Percentiles rank a stretch among this genome's conserved stretches.
phyloP scores from a whole-genome alignment of 352 stramenopile genomes.

The Pythium volutum region DNA sequence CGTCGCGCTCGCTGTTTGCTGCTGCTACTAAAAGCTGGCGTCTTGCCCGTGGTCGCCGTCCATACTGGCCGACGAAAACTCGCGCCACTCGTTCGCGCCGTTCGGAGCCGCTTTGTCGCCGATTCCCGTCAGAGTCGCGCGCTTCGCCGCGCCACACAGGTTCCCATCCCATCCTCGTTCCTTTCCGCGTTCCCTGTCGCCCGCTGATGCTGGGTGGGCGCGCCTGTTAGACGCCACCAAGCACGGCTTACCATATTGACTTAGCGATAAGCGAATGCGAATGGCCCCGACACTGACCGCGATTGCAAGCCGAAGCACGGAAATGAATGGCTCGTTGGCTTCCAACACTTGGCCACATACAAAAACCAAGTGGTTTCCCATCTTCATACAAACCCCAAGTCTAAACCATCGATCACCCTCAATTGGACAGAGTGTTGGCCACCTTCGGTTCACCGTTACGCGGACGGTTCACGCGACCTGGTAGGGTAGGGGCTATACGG shows the following conservation, averaged over 20 bases:
- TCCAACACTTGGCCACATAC: constrained; percentile 37
- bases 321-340: constrained; percentile 87
- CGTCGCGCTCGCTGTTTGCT: background rate
- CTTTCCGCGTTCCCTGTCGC: background rate
- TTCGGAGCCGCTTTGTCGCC: background rate
- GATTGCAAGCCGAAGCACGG: constrained; percentile 25
- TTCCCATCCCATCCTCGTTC: background rate
- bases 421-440: constrained; percentile 29
- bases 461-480: constrained; percentile 3
- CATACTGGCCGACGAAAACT: background rate
- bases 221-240: constrained; percentile 1
- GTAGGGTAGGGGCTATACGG: background rate
- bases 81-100: background rate
- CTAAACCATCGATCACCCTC: constrained; percentile 3
- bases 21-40: background rate
- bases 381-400: constrained; percentile 39
- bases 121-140: background rate
- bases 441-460: constrained; percentile 13
- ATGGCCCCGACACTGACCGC: constrained; percentile 40
- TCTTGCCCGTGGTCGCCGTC: background rate
- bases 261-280: constrained; percentile 88
- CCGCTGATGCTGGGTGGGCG: background rate
- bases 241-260: constrained; percentile 83
- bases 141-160: background rate
- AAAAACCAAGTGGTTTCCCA: constrained; percentile 30